Evolutionary conservation across 495 filamentous ascomycete genomes (phyloP), one percentile per base, ranked within the genome.

Genomic region (Trichoderma parareesei): DNA sequence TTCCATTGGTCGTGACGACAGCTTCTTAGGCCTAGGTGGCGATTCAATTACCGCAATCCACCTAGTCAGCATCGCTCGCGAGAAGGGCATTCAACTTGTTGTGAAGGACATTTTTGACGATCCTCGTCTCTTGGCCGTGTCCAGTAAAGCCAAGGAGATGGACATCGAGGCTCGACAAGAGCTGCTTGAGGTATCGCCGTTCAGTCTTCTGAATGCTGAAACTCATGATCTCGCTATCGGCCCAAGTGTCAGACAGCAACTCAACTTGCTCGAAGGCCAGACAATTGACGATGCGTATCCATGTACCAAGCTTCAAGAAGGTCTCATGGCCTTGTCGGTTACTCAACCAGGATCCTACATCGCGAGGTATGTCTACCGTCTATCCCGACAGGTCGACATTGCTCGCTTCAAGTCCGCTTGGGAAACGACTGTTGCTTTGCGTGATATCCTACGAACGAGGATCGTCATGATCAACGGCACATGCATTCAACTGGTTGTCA

Each of bases 251-350:
- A 57, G 37, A 9, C 8, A 57, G 27, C 53, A 57, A 16, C 53
- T 57, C 20, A 37, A 57, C 10, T n/a, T 57, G 27, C 1, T 35
- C 27, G 14, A 0, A 37, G 16, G 27, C 14, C 20, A 38, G 20
- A 14, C 53, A 0, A 72, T 84, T 53, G 71, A 76, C 33, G 81
- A 88, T 70, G 69, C 82, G 0, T 87, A 85, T 66, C 84, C 84
- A 10, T 87, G 84, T 73, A 85, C 79, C n/a, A 75, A 84, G 16
- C 73, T 87, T 0, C 86, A 88, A 69, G 85, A 84, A 64, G 84
- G 84, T 5, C 20, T 63, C 20, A 48, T 63, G 61, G 61, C 42
- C 43, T 37, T 63, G 16, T 44, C 61, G 0, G 43, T 44, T n/a
- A 61, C 14, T 27, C 61, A 63, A 35, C 66, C 70, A 2, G 76